Percentiles rank a stretch among this genome's conserved stretches.
phyloP scores from a whole-genome alignment of 2,329 filamentous ascomycete genomes.

The Penicillium sp. region DNA sequence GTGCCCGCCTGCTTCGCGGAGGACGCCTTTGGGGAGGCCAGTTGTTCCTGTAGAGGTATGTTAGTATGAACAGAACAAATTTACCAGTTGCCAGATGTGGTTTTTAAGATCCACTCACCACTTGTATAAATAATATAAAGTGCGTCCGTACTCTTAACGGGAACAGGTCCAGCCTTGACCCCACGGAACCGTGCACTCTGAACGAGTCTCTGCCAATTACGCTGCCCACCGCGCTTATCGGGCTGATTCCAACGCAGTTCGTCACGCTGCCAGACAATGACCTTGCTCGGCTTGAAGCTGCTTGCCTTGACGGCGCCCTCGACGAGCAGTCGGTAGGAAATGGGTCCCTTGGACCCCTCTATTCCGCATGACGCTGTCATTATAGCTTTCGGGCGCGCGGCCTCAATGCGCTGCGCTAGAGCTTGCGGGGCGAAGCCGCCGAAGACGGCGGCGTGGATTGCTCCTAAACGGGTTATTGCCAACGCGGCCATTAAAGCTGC shows the following conservation, averaged over 20 bases:
- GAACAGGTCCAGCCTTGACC: conserved; percentile 69
- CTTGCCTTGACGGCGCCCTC: conserved; percentile 68
- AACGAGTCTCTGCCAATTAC: conserved; percentile 75
- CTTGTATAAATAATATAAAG: conserved; percentile 92
- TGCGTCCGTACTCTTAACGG: conserved; percentile 72
- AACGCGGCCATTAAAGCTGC: conserved; percentile 83
- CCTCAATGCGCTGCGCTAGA: conserved; percentile 84
- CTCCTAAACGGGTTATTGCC: conserved; percentile 75
- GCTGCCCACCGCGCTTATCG: conserved; percentile 64
- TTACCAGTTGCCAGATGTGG: too few relatives aligned
- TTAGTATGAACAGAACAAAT: background rate
- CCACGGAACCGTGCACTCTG: conserved; percentile 67
- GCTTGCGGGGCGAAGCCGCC: conserved; percentile 82
- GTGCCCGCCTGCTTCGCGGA: conserved; percentile 80
- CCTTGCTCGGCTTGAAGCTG: conserved; percentile 67
- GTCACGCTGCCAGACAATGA: conserved; percentile 81
- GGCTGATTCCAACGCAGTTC: conserved; percentile 70
- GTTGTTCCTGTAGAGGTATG: conserved; percentile 61
- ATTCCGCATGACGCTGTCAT: conserved; percentile 91
- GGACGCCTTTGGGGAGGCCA: conserved; percentile 76
- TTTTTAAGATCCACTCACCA: conserved; percentile 34
- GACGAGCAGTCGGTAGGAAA: conserved; percentile 74
- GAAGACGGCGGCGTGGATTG: conserved; percentile 88
- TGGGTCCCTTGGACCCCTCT: conserved; percentile 76
- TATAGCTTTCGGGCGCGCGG: conserved; percentile 70